Base-by-base conservation (phyloP, 73 alveolate species). In the Paraurostyla sp. region DNA sequence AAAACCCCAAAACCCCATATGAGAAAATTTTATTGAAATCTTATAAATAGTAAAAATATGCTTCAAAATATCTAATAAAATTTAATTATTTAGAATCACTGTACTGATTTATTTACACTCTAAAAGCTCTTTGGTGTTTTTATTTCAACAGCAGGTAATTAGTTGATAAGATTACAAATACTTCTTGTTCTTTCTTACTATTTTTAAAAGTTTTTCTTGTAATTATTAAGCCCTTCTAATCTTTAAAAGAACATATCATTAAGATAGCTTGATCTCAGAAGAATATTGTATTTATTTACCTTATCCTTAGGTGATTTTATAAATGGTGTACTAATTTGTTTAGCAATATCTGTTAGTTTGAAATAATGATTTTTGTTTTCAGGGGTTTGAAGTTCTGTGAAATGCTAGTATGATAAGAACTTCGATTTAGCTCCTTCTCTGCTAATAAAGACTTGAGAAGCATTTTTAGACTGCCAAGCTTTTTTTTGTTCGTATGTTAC, bases 301-400 rank as follows among this genome's bases (percentile, higher is more conserved):
- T 42, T 48, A 0, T 73, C 56, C 30, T 48, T 73, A n/a, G 86
- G 71, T 3, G 86, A 73, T 30, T 32, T 73, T 22, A 43, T 25
- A 33, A 48, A 73, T 23, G 86, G 86, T 3, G 86, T 73, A 3
- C 0, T 29, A 3, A 56, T 32, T 27, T n/a, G 4, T 30, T 45
- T 73, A 3, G 86, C 86, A 6, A 73, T 25, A 42, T 73, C 86
- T 25, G 86, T 73, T 38, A 73, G 38, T 30, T 73, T 73, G 27
- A 73, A 73, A 25, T 48, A 73, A 6, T 4, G 0, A 40, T 32
- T 36, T 46, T 45, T 43, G 71, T 46, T 38, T 18, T 65, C 36
- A 22, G 18, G 58, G 7, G n/a, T n/a, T n/a, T n/a, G n/a, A n/a
- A n/a, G n/a, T n/a, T n/a, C n/a, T n/a, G n/a, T n/a, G n/a, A n/a